phyloP scores from a whole-genome alignment of 2,329 filamentous ascomycete species.

The Rhynchosporium secalis region DNA sequence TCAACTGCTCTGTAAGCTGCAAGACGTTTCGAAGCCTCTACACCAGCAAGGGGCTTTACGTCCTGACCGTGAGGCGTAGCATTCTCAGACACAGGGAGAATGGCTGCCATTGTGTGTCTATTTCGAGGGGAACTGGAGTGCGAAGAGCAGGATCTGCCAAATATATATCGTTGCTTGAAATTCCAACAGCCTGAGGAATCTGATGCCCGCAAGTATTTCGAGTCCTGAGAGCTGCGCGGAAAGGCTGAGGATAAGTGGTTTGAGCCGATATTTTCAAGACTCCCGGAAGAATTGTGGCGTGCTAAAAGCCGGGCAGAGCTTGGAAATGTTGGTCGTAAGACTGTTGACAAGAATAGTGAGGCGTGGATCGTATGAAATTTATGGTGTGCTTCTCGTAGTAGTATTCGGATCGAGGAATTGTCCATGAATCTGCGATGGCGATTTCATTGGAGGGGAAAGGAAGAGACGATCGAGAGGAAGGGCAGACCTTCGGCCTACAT shows the following conservation, averaged over 20 bases:
- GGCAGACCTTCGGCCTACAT: background rate
- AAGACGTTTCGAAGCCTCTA: conserved; percentile 73
- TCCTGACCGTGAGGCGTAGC: conserved; percentile 22
- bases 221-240: background rate
- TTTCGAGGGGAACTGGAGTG: conserved; percentile 3
- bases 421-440: conserved; percentile 3
- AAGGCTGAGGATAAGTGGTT: conserved; percentile 11
- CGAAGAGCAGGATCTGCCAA: background rate
- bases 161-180: background rate
- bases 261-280: background rate
- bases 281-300: conserved; percentile 9
- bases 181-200: background rate
- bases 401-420: background rate
- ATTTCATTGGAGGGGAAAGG: background rate
- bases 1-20: conserved; percentile 73
- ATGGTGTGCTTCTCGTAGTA: conserved; percentile 1
- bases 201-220: background rate
- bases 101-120: conserved; percentile 24
- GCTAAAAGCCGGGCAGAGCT: background rate
- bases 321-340: background rate
- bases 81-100: conserved; percentile 22
- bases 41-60: conserved; percentile 40
- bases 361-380: background rate
- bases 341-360: background rate
- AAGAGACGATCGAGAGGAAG: background rate